These are phyloP conservation scores for Trypanosomatidae sp. DNA, from an alignment of 208 protist species.

Conservation along the genomic window DNA sequence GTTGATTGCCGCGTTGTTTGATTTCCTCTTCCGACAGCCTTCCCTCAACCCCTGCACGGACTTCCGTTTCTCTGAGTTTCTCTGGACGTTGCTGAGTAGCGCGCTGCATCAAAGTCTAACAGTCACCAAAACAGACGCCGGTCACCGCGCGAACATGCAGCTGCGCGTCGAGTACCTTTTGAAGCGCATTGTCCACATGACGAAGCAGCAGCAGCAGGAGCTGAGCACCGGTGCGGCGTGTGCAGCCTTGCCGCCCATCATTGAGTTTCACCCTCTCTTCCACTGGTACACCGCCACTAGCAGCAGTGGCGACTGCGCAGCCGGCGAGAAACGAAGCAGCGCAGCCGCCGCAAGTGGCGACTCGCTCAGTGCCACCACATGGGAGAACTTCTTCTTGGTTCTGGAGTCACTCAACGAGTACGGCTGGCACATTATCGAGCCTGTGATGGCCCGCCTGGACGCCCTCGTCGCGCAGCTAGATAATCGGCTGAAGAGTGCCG, in stretches of 20 bases:
- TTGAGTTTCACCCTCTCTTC: conserved; percentile 13
- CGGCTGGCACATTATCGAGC: conserved; percentile 82
- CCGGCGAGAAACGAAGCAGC: background rate
- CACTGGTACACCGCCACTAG: conserved; percentile 3
- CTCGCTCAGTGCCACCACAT: conserved; percentile 26
- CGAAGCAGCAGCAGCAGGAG: conserved; percentile 26
- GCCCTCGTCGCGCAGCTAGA: conserved; percentile 41
- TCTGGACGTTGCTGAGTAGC: conserved; percentile 58
- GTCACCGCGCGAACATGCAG: conserved; percentile 70
- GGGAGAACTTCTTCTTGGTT: conserved; percentile 80
- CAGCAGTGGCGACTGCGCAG: background rate
- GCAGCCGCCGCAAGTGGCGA: conserved; percentile 4
- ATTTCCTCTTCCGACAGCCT: conserved; percentile 71
- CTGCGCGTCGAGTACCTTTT: conserved; percentile 76
- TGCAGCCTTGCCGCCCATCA: background rate
- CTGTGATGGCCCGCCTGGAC: conserved; percentile 73
- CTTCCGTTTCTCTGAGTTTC: conserved; percentile 61
- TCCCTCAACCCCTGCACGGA: conserved; percentile 33
- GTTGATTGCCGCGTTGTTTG: conserved; percentile 80
- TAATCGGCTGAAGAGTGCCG: conserved; percentile 9
- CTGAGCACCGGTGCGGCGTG: background rate
- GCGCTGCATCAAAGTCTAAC: conserved; percentile 53
- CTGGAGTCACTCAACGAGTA: conserved; percentile 84
- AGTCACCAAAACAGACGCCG: conserved; percentile 42
- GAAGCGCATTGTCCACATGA: conserved; percentile 81